These are phyloP conservation scores for Ganoderma multipileum DNA, from an alignment of 1,284 basidiomycete genomes.

Conservation along the genomic window DNA sequence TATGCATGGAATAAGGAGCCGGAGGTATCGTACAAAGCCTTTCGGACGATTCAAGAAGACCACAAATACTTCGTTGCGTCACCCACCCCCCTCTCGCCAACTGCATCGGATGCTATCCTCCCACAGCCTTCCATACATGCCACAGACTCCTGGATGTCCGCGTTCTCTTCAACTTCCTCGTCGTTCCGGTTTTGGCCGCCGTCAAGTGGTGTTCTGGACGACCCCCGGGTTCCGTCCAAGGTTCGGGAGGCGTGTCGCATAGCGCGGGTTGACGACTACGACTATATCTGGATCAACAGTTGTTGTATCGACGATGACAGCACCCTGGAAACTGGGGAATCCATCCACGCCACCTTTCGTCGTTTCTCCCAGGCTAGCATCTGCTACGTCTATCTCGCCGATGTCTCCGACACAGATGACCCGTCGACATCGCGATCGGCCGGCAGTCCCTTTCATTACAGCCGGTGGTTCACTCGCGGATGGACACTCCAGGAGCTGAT, in stretches of 20 bases:
- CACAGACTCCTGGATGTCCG: neutral
- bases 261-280: neutral
- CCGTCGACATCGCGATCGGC: neutral
- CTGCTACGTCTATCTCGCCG: neutral
- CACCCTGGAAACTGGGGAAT: neutral
- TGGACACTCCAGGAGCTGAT: conserved; percentile 1
- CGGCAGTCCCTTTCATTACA: neutral
- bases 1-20: neutral
- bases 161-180: neutral
- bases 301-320: neutral
- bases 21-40: neutral
- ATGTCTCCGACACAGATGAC: neutral
- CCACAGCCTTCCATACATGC: neutral
- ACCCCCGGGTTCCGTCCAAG: neutral
- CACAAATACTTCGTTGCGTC: neutral
- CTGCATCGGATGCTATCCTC: neutral
- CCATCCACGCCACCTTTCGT: neutral
- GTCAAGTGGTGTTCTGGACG: neutral
- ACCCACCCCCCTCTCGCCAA: neutral
- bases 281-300: conserved; percentile 1
- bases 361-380: neutral
- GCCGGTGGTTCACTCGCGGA: neutral
- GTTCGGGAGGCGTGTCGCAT: neutral
- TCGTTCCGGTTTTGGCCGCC: neutral
- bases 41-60: neutral